These are phyloP conservation scores for Pilobolus umbonatus DNA, from an alignment of 192 early-diverging fungal species.

Conservation along the genomic window DNA sequence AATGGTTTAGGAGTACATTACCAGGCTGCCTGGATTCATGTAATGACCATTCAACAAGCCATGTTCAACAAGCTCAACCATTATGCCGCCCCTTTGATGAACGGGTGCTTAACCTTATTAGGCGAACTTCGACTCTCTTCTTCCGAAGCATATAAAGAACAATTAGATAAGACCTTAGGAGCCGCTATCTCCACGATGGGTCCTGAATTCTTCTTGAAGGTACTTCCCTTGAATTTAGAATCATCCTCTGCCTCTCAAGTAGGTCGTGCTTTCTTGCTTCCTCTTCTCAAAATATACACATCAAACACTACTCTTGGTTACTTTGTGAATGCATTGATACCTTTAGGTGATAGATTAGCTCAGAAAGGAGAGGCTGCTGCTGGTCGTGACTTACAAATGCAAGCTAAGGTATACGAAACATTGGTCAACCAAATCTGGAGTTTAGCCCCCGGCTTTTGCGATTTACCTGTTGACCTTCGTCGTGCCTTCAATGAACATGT, in stretches of 20 bases:
- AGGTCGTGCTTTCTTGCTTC: constrained; percentile 90
- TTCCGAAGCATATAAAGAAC: constrained; percentile 78
- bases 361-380: constrained; percentile 57
- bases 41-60: constrained; percentile 70
- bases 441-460: constrained; percentile 80
- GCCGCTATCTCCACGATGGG: constrained; percentile 78
- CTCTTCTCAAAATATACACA: constrained; percentile 70
- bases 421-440: constrained; percentile 86
- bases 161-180: constrained; percentile 77
- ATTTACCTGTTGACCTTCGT: constrained; percentile 72
- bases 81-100: constrained; percentile 53
- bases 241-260: constrained; percentile 35
- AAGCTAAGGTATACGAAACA: constrained; percentile 89
- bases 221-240: constrained; percentile 85
- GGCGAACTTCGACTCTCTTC: constrained; percentile 79
- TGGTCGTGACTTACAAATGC: constrained; percentile 53
- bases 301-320: constrained; percentile 70
- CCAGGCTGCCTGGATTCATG: constrained; percentile 78
- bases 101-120: constrained; percentile 53
- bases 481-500: constrained; percentile 55
- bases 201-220: constrained; percentile 65
- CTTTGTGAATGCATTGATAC: constrained; percentile 68
- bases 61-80: constrained; percentile 73
- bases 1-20: constrained; percentile 71
- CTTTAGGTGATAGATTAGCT: constrained; percentile 69